Percentiles rank a stretch among this genome's conserved stretches.
These are phyloP conservation scores for Leccinum subrobustum DNA, from an alignment of 1,284 basidiomycete species.

Conservation along the genomic window DNA sequence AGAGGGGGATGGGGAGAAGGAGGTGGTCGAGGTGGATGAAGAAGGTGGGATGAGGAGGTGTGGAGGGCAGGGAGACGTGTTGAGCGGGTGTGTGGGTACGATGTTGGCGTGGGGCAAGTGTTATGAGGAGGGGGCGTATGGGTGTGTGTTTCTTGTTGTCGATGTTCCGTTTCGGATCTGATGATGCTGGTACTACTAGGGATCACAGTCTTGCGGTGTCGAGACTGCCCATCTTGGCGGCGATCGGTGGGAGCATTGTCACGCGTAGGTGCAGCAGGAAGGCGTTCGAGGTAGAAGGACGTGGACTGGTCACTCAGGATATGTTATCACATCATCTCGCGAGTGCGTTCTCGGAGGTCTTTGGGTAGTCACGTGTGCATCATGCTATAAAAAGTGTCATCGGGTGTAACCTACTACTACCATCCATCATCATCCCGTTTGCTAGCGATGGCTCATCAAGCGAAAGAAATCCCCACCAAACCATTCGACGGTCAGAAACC, in stretches of 20 bases:
- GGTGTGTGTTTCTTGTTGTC: constrained; percentile 39
- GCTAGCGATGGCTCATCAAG: constrained; percentile 40
- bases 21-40: constrained; percentile 64
- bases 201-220: constrained; percentile 53
- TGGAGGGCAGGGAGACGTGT: constrained; percentile 94
- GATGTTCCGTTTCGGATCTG: background rate
- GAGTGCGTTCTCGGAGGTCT: constrained; percentile 70
- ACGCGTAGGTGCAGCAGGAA: constrained; percentile 79
- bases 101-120: constrained; percentile 94
- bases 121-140: constrained; percentile 81
- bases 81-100: constrained; percentile 85
- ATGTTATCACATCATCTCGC: constrained; percentile 79
- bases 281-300: constrained; percentile 74
- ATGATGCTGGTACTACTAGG: constrained; percentile 28
- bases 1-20: constrained; percentile 42
- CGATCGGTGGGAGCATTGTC: constrained; percentile 85
- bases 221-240: constrained; percentile 80
- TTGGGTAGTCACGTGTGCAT: constrained; percentile 46
- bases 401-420: background rate
- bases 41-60: constrained; percentile 89
- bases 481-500: constrained; percentile 91
- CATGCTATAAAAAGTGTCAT: constrained; percentile 14
- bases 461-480: constrained; percentile 69
- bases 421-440: background rate
- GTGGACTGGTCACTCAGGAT: constrained; percentile 89